A percentile compares a stretch with the other conserved stretches of the same genome.
phyloP scores from a whole-genome alignment of 2,329 filamentous ascomycete species.

The Simplicillium aogashimaense region DNA sequence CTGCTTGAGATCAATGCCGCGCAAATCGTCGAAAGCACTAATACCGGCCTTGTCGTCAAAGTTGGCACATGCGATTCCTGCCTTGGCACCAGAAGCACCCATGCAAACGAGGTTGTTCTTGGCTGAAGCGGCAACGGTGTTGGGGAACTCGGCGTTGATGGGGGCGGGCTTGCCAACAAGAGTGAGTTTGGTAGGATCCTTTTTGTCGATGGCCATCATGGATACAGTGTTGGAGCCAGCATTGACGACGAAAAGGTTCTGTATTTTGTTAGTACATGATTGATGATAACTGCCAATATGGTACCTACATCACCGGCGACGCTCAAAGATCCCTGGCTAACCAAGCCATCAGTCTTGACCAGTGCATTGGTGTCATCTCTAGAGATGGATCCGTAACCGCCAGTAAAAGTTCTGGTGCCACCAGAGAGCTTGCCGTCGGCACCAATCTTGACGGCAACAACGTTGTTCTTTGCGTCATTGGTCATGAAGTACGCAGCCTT shows the following conservation, averaged over 20 bases:
- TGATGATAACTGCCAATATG: neutral
- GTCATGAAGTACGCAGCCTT: slow-evolving; percentile 47
- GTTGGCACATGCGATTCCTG: slow-evolving; percentile 33
- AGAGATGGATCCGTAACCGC: slow-evolving; percentile 32
- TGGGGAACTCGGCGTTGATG: slow-evolving; percentile 41
- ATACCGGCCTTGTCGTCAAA: slow-evolving; percentile 27
- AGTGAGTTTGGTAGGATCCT: slow-evolving; percentile 32
- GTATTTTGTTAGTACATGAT: slow-evolving; percentile 2
- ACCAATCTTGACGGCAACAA: slow-evolving; percentile 39
- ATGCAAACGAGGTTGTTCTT: slow-evolving; percentile 35
- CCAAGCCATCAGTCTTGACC: slow-evolving; percentile 37
- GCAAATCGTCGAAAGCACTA: slow-evolving; percentile 30
- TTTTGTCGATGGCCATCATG: slow-evolving; percentile 33
- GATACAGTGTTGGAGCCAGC: slow-evolving; percentile 34
- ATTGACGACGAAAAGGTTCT: slow-evolving; percentile 42
- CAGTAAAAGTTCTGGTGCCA: slow-evolving; percentile 31
- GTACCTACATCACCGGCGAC: slow-evolving; percentile 37
- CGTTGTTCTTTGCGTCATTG: slow-evolving; percentile 37
- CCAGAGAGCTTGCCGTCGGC: slow-evolving; percentile 34
- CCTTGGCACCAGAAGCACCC: slow-evolving; percentile 29
- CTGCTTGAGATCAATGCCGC: slow-evolving; percentile 40
- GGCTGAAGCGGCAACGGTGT: slow-evolving; percentile 36
- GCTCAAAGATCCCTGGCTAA: slow-evolving; percentile 39
- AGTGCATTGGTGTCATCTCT: slow-evolving; percentile 26
- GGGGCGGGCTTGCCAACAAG: slow-evolving; percentile 30